Percentiles rank a stretch among this genome's conserved stretches.
These are phyloP conservation scores for Teunomyces gatunensis DNA, from an alignment of 805 yeast genomes.

Conservation along the genomic window DNA sequence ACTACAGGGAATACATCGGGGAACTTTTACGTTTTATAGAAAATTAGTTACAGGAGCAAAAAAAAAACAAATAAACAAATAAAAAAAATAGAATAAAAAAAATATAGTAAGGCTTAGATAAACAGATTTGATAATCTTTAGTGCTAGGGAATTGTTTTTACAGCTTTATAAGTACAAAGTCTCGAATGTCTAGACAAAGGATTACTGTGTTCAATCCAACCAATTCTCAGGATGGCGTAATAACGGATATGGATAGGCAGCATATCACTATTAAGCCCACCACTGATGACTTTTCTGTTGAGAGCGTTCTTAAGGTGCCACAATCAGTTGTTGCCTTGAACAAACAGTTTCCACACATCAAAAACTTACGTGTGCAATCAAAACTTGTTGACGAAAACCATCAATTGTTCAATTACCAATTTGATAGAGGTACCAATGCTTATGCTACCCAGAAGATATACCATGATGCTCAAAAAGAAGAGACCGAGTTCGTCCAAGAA, in stretches of 20 bases:
- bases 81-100: neutral
- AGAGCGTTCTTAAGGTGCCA: constrained; percentile 3
- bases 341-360: constrained; percentile 14
- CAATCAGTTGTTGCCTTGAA: neutral
- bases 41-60: neutral
- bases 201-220: constrained; percentile 30
- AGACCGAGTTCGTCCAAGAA: constrained; percentile 22
- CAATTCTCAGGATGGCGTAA: constrained; percentile 21
- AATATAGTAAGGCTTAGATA: neutral
- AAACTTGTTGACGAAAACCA: constrained; percentile 7
- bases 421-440: constrained; percentile 25
- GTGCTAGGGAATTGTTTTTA: no score
- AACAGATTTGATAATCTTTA: no score
- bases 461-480: constrained; percentile 7
- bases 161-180: neutral
- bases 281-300: constrained; percentile 6
- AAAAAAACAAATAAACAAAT: neutral
- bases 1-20: constrained; percentile 6
- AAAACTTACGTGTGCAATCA: constrained; percentile 20
- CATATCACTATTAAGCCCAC: constrained; percentile 4
- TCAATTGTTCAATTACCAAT: constrained; percentile 26
- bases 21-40: constrained; percentile 1
- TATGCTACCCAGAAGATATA: constrained; percentile 25
- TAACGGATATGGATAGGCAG: constrained; percentile 10
- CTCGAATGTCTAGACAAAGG: constrained; percentile 26